Evolutionary conservation across 169 alveolate genomes (phyloP), one percentile per base, ranked within the genome.

Genomic region (Plasmodium chabaudi): DNA sequence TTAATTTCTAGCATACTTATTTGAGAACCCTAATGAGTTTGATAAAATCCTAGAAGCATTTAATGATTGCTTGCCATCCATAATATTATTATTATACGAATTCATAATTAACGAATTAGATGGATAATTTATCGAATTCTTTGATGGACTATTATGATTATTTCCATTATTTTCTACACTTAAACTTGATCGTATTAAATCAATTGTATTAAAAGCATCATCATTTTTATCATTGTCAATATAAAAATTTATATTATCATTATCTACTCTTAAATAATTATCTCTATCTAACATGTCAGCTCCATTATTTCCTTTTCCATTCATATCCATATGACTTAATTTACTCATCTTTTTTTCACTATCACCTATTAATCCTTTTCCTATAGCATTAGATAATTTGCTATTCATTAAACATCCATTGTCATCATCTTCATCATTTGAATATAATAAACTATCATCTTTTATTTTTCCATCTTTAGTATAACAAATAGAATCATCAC

Each of bases 351-450:
- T 73, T 49, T 44, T 73, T 10, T 59, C 34, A 25, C 47, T 47
- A n/a, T 3, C 42, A 15, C 57, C 23, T 6, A 57, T 10, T 1
- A 34, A 13, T 12, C 61, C 73, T 42, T 57, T 77, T 5, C 53
- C 27, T 5, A 71, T 51, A 19, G 49, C 67, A 10, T 25, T 53
- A 1, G 68, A 17, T 5, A 63, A n/a, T 77, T 77, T 77, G 15
- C 15, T 44, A 53, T 56, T 64, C 15, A 49, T 63, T n/a, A 77
- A 13, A 64, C 87, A 27, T 13, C 12, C 27, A 9, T 59, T 72
- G 19, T 77, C 88, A 13, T 77, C 72, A 9, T 73, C 87, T 56
- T 77, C 88, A 21, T 77, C 88, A 77, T 77, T 77, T 1, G 88
- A 77, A 17, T 77, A 77, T 55, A 77, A 7, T 21, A 63, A 15